Evolutionary conservation across 2,329 filamentous ascomycete species (phyloP).

Genomic region (Dothideomycetes sp.): DNA sequence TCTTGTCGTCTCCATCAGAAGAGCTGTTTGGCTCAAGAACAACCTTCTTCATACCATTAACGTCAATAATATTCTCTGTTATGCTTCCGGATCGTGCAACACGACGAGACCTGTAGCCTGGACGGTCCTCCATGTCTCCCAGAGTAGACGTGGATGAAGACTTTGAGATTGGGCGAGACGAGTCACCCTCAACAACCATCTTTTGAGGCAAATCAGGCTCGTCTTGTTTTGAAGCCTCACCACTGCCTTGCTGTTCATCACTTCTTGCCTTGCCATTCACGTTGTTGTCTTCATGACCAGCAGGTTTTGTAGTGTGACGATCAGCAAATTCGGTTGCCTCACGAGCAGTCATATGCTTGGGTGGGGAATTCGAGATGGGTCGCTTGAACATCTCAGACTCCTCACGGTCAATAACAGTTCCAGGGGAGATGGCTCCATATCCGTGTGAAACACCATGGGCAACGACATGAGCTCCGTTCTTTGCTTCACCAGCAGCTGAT

Average conservation of each 20-base stretch:
- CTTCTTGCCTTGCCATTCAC: slow-evolving; percentile 1
- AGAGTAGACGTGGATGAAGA: slow-evolving; percentile 12
- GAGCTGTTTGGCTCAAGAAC: slow-evolving; percentile 61
- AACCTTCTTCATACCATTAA: slow-evolving; percentile 65
- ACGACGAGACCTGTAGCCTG: slow-evolving; percentile 20
- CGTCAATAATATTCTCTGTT: slow-evolving; percentile 67
- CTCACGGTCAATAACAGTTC: slow-evolving; percentile 1
- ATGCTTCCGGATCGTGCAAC: slow-evolving; percentile 63
- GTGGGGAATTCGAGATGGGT: not conserved
- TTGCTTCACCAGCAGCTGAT: slow-evolving; percentile 48
- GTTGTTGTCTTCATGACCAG: not conserved
- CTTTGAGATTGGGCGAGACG: slow-evolving; percentile 13
- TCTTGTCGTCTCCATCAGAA: slow-evolving; percentile 35
- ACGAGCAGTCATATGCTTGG: slow-evolving; percentile 14
- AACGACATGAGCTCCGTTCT: slow-evolving; percentile 57
- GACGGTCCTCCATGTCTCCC: slow-evolving; percentile 21
- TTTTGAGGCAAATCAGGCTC: slow-evolving; percentile 12
- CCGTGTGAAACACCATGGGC: slow-evolving; percentile 36
- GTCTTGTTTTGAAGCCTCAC: slow-evolving; percentile 9
- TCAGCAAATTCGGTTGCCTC: slow-evolving; percentile 15
- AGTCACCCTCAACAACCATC: slow-evolving; percentile 8
- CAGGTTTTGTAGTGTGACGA: slow-evolving; percentile 4
- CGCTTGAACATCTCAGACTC: slow-evolving; percentile 1
- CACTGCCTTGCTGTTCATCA: slow-evolving; percentile 3
- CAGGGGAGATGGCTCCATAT: slow-evolving; percentile 33